A percentile compares a stretch with the other conserved stretches of the same genome.
Conservation (phyloP, 2,329 filamentous ascomycete species). For the Daldinia sp. region DNA sequence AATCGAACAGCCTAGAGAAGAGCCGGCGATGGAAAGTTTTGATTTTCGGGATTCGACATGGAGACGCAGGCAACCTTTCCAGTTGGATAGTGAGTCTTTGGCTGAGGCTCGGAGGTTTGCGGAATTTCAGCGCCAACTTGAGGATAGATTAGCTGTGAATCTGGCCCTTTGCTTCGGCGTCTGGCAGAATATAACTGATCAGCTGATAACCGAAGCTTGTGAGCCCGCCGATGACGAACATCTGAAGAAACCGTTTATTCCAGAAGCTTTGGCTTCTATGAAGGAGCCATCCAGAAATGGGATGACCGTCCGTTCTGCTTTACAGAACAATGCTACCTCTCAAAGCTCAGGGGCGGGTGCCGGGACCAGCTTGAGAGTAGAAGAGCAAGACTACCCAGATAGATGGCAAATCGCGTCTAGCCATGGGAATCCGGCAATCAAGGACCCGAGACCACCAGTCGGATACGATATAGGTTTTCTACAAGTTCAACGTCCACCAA, state of each 20-base stretch:
- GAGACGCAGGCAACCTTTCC: constrained; percentile 17
- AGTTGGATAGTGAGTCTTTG: constrained; percentile 15
- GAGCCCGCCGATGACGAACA: background rate
- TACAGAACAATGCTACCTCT: background rate
- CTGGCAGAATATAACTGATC: constrained; percentile 20
- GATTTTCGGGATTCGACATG: constrained; percentile 8
- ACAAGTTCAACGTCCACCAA: background rate
- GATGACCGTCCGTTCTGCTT: background rate
- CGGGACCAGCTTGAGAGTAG: background rate
- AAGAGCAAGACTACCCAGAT: background rate
- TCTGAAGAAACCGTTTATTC: background rate
- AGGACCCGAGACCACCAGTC: background rate
- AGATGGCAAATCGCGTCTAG: background rate
- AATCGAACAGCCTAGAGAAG: constrained; percentile 21
- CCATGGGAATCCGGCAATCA: background rate
- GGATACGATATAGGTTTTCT: background rate
- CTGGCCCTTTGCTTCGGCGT: constrained; percentile 16
- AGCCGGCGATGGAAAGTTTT: background rate
- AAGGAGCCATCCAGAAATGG: no score
- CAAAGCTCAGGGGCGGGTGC: background rate
- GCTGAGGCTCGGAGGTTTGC: constrained; percentile 22
- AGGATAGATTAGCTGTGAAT: constrained; percentile 21
- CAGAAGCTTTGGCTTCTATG: background rate
- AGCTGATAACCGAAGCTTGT: constrained; percentile 10
- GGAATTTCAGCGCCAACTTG: constrained; percentile 25